Evolutionary conservation across 768 basidiomycete species (phyloP), one percentile per base, ranked within the genome.

Genomic region (Psilocybe azurescens): DNA sequence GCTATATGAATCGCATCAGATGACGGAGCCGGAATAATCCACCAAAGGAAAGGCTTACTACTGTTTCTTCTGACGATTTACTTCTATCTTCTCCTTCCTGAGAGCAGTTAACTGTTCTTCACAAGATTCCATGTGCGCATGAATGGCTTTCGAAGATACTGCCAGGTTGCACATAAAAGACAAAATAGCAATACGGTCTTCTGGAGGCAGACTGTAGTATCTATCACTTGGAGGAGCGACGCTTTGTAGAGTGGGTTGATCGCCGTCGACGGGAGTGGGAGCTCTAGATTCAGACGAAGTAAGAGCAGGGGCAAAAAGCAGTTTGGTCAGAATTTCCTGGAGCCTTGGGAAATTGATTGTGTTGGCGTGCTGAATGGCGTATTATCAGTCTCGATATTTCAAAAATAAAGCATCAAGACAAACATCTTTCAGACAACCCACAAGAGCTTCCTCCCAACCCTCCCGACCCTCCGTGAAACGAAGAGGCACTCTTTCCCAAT

Each of bases 61-160:
- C 72, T 90, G 88, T 75, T 94, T 96, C 78, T 91, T 91, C 69
- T 89, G 81, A 61, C 96, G 85, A 77, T 97, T 97, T 63, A 95
- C 88, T 64, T 99, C 97, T 33, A 96, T 95, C 74, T 96, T 93
- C 74, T 97, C 94, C 76, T 99, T 99, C 65, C 97, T 79, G 36
- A 97, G 80, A 29, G 95, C 93, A 8, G 97, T 99, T 64, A 99
- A 75, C 65, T 91, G 89, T 67, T 91, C 86, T 70, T 96, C 95
- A 69, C 93, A 94, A 49, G 87, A 84, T 69, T 99, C 97, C 86
- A 99, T 91, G 69, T 94, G 92, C 5, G 83, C 76, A 70, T 95
- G 92, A 20, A 98, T 88, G 9, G 88, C 83, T 76, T 95, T 97
- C 75, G 93, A 95, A 24, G 95, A 94, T 28, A 95, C 86, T 1